Evolutionary conservation across 768 basidiomycete species (phyloP).

Genomic region (Xerocomellus intermedius): DNA sequence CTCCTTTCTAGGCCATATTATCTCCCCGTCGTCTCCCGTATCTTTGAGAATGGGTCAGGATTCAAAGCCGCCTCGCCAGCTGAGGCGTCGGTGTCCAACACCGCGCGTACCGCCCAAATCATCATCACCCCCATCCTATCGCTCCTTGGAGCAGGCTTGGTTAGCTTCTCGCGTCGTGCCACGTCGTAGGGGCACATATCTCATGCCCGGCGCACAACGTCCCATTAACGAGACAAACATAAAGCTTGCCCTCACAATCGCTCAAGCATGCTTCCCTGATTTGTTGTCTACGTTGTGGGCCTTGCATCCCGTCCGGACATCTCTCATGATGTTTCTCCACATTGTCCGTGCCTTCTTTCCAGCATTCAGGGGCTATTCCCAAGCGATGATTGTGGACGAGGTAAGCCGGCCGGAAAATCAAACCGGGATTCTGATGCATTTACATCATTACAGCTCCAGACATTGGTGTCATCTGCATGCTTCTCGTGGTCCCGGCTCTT

Average conservation of each 20-base stretch:
- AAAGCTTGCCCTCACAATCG: conserved; percentile 53
- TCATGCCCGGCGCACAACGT: conserved; percentile 70
- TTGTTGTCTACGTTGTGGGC: conserved; percentile 50
- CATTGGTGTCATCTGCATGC: conserved; percentile 63
- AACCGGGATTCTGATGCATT: conserved; percentile 1
- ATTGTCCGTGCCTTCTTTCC: conserved; percentile 73
- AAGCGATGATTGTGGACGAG: conserved; percentile 84
- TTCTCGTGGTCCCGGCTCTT: conserved; percentile 69
- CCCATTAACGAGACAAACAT: conserved; percentile 57
- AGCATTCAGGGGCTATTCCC: conserved; percentile 82
- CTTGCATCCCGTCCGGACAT: conserved; percentile 66
- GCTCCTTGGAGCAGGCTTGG: conserved; percentile 48
- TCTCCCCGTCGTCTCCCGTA: conserved; percentile 14
- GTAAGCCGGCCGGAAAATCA: conserved; percentile 39
- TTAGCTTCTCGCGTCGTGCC: conserved; percentile 54
- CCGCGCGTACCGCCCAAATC: conserved; percentile 1
- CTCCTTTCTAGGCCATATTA: conserved; percentile 13
- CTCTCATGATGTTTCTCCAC: conserved; percentile 70
- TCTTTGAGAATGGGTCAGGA: conserved; percentile 25
- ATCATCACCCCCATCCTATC: background rate
- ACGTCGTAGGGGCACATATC: conserved; percentile 41
- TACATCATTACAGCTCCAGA: conserved; percentile 53
- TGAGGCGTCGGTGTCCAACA: conserved; percentile 18
- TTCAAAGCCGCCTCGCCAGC: conserved; percentile 21
- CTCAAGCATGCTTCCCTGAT: conserved; percentile 52